Evolutionary conservation across 2,329 filamentous ascomycete species (phyloP).

Genomic region (Colletotrichum liriopes): DNA sequence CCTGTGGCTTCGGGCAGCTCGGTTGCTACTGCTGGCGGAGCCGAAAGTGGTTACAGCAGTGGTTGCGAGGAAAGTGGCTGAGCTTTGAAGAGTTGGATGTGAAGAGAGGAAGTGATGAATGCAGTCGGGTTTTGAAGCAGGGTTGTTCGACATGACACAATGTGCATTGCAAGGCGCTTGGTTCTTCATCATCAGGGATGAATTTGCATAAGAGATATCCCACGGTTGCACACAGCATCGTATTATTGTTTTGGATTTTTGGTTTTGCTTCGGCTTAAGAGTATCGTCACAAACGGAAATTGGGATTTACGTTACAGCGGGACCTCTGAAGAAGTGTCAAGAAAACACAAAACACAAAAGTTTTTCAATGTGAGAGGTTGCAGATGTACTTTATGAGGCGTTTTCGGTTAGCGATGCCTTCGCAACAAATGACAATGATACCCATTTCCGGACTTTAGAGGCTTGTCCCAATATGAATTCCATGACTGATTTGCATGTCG

Average conservation of each 20-base stretch:
- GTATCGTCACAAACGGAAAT: neutral
- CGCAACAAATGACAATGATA: constrained; percentile 4
- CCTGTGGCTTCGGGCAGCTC: constrained; percentile 54
- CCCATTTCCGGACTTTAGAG: constrained; percentile 9
- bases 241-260: neutral
- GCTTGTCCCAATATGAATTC: too few species aligned
- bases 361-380: neutral
- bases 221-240: neutral
- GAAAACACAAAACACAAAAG: constrained; percentile 26
- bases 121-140: neutral
- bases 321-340: neutral
- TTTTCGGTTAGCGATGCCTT: constrained; percentile 1
- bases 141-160: neutral
- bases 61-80: constrained; percentile 51
- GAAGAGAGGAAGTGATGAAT: too few species aligned
- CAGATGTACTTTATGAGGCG: neutral
- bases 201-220: constrained; percentile 4
- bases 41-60: constrained; percentile 57
- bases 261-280: neutral
- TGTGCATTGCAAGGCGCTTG: constrained; percentile 25
- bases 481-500: neutral
- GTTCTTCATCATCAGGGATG: constrained; percentile 1
- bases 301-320: neutral
- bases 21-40: constrained; percentile 57
- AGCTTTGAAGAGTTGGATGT: neutral